Evolutionary conservation across 2,329 filamentous ascomycete species (phyloP).

Genomic region (Fusarium subtropicale): DNA sequence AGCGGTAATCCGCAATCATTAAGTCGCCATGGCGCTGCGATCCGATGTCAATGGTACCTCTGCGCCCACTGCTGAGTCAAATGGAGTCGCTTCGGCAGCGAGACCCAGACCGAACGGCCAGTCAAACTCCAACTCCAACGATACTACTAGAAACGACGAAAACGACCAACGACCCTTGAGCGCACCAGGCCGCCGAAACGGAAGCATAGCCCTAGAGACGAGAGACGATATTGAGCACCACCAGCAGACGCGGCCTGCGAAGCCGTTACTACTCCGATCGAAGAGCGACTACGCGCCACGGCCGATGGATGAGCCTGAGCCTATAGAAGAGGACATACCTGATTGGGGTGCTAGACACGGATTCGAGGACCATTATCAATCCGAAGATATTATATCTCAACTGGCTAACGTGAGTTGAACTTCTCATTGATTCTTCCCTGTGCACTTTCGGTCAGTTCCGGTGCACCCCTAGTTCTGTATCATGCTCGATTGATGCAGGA

Average conservation of each 20-base stretch:
- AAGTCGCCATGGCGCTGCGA: conserved; percentile 50
- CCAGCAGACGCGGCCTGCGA: conserved; percentile 55
- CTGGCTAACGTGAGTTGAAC: conserved; percentile 76
- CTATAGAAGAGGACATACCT: conserved; percentile 59
- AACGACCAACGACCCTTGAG: conserved; percentile 59
- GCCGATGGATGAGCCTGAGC: conserved; percentile 56
- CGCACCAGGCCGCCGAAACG: conserved; percentile 59
- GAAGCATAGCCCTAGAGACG: conserved; percentile 41
- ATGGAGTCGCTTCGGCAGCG: conserved; percentile 44
- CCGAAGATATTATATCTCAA: conserved; percentile 86
- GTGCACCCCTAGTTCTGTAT: conserved; percentile 52
- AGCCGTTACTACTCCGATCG: conserved; percentile 66
- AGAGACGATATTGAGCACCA: conserved; percentile 52
- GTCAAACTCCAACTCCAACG: conserved; percentile 46
- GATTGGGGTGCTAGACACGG: conserved; percentile 79
- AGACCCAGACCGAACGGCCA: conserved; percentile 46
- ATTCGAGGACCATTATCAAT: conserved; percentile 92
- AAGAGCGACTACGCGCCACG: conserved; percentile 66
- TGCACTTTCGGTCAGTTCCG: conserved; percentile 17
- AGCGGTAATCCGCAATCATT: conserved; percentile 40
- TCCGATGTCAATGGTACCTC: conserved; percentile 50
- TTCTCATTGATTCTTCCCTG: conserved; percentile 27
- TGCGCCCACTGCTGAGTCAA: conserved; percentile 43
- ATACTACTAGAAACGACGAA: conserved; percentile 43
- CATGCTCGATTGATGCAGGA: conserved; percentile 13